Evolutionary conservation across 768 basidiomycete species (phyloP).

Genomic region (Agaricus subrufescens): DNA sequence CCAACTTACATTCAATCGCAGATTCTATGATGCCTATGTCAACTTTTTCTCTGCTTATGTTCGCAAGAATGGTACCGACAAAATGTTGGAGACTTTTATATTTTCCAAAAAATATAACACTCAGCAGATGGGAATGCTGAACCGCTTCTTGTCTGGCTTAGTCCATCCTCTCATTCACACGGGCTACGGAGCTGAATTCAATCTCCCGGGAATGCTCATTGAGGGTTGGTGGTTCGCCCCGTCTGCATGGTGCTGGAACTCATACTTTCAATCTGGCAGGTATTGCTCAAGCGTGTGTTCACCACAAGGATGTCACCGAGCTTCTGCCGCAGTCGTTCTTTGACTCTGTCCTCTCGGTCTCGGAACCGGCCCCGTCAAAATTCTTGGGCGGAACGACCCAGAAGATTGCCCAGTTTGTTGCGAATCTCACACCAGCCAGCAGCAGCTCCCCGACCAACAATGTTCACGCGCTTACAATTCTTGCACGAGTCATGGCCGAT

Average conservation of each 20-base stretch:
- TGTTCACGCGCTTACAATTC: slow-evolving; percentile 45
- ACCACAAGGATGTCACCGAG: slow-evolving; percentile 21
- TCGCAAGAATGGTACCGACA: slow-evolving; percentile 36
- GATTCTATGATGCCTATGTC: slow-evolving; percentile 57
- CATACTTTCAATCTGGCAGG: slow-evolving; percentile 27
- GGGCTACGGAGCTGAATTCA: slow-evolving; percentile 62
- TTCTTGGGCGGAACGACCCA: not conserved
- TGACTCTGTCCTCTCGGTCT: not conserved
- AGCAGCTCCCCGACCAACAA: not conserved
- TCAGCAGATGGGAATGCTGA: slow-evolving; percentile 42
- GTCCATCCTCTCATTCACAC: slow-evolving; percentile 63
- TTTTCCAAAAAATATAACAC: slow-evolving; percentile 51
- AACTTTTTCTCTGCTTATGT: slow-evolving; percentile 46
- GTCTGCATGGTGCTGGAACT: not conserved
- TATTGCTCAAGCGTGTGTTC: slow-evolving; percentile 51
- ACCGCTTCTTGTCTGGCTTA: slow-evolving; percentile 49
- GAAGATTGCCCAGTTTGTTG: not conserved
- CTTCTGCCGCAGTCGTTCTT: slow-evolving; percentile 24
- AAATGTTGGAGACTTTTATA: slow-evolving; percentile 55
- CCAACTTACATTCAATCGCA: slow-evolving; percentile 17
- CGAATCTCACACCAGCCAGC: not conserved
- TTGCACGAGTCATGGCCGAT: slow-evolving; percentile 53
- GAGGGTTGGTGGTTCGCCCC: slow-evolving; percentile 42
- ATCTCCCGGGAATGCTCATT: slow-evolving; percentile 48
- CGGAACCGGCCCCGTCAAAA: not conserved